Conservation (phyloP, 2,329 filamentous ascomycete genomes). For the Paradendryphiella salina region DNA sequence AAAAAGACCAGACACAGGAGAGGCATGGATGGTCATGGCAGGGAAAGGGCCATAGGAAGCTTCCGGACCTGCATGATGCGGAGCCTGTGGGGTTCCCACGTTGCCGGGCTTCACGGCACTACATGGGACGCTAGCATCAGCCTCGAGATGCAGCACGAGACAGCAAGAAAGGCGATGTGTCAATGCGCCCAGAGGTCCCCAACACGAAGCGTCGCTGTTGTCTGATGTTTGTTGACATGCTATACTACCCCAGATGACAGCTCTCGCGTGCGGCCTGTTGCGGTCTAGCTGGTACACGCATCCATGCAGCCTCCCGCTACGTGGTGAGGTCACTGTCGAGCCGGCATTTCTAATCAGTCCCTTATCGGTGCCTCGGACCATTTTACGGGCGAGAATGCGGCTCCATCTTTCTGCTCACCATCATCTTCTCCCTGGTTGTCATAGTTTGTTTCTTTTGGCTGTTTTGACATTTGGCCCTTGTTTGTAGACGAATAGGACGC, state of each 20-base stretch:
- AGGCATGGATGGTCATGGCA: neutral
- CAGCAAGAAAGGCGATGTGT: neutral
- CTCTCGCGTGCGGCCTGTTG: conserved; percentile 5
- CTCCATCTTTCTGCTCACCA: conserved; percentile 6
- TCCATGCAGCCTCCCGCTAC: conserved; percentile 9
- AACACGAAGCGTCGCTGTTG: neutral
- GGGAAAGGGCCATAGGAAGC: conserved; percentile 12
- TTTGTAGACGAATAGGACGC: neutral
- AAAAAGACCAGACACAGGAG: neutral
- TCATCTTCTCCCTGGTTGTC: conserved; percentile 5
- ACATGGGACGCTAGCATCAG: conserved; percentile 2
- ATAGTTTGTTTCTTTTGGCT: conserved; percentile 16
- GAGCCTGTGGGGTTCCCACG: conserved; percentile 10
- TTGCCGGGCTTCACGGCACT: conserved; percentile 10
- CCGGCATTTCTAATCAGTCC: conserved; percentile 33
- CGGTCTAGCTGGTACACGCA: conserved; percentile 14
- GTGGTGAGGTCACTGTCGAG: conserved; percentile 26
- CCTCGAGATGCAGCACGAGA: neutral
- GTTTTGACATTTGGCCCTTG: conserved; percentile 3
- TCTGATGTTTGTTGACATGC: neutral
- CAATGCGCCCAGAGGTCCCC: neutral
- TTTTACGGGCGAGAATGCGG: conserved; percentile 14
- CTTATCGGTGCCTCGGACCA: conserved; percentile 26
- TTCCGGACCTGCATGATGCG: conserved; percentile 24
- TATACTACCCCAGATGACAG: neutral